Conservation (phyloP, 352 stramenopile genomes). For the Globisporangium splendens region DNA sequence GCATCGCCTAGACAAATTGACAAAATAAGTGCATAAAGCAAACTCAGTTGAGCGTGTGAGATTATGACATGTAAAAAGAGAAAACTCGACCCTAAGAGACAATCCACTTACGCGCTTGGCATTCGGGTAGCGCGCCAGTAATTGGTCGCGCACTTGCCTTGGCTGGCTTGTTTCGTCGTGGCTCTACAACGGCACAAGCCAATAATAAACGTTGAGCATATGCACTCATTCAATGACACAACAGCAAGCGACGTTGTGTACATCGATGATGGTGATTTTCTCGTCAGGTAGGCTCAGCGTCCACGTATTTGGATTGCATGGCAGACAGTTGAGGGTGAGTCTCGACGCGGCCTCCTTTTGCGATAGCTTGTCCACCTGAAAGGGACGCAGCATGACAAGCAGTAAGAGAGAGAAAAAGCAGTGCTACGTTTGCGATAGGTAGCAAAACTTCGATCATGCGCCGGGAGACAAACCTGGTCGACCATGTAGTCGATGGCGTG, state of each 20-base stretch:
- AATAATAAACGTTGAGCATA: neutral
- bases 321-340: slow-evolving; percentile 54
- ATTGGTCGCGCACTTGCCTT: slow-evolving; percentile 29
- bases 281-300: slow-evolving; percentile 37
- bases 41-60: slow-evolving; percentile 1
- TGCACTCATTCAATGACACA: neutral
- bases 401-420: too few species aligned
- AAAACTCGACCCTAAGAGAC: too few species aligned
- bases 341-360: slow-evolving; percentile 65
- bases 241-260: slow-evolving; percentile 13
- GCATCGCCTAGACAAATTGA: slow-evolving; percentile 38
- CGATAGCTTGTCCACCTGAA: slow-evolving; percentile 45
- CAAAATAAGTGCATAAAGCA: neutral
- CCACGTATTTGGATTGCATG: slow-evolving; percentile 48
- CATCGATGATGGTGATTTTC: slow-evolving; percentile 62
- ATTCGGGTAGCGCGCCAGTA: slow-evolving; percentile 38
- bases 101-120: slow-evolving; percentile 41
- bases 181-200: slow-evolving; percentile 27
- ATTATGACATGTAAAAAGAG: too few species aligned
- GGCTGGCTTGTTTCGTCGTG: slow-evolving; percentile 57
- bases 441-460: too few species aligned
- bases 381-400: too few species aligned
- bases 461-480: slow-evolving; percentile 36
- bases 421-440: too few species aligned
- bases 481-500: slow-evolving; percentile 66